phyloP scores from a whole-genome alignment of 2,329 filamentous ascomycete genomes.

The Phyllachora maydis region DNA sequence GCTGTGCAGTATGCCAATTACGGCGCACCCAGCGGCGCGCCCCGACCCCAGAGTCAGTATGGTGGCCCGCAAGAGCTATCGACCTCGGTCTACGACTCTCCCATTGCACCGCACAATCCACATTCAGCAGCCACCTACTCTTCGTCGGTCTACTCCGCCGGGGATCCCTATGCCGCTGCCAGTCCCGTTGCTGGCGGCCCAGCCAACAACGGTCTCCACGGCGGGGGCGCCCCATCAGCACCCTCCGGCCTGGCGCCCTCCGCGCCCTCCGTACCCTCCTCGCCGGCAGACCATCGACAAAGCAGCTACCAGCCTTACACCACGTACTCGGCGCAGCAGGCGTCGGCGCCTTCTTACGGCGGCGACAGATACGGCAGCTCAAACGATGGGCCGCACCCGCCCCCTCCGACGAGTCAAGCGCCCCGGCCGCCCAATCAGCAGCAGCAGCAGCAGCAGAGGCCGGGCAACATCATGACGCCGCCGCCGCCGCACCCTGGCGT shows the following conservation, averaged over 20 bases:
- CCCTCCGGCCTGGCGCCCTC: no score
- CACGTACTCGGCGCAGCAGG: constrained; percentile 11
- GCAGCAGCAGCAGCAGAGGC: constrained; percentile 6
- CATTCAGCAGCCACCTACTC: constrained; percentile 20
- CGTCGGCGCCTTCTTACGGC: constrained; percentile 10
- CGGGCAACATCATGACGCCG: constrained; percentile 15
- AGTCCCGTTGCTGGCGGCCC: constrained; percentile 9
- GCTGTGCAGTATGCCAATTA: constrained; percentile 25
- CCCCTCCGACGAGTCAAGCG: constrained; percentile 15
- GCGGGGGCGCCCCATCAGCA: no score
- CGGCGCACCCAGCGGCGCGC: no score
- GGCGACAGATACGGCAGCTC: constrained; percentile 11
- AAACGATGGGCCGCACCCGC: constrained; percentile 8
- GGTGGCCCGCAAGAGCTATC: constrained; percentile 52
- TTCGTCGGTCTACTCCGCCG: constrained; percentile 24
- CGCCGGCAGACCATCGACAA: constrained; percentile 6
- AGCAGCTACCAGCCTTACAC: constrained; percentile 17
- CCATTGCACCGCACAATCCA: constrained; percentile 33
- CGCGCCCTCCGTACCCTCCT: constrained; percentile 7
- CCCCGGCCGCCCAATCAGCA: constrained; percentile 12
- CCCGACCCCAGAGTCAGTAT: constrained; percentile 47
- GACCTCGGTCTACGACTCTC: constrained; percentile 59
- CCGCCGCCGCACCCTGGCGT: constrained; percentile 23
- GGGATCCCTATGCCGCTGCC: constrained; percentile 18
- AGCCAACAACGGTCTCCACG: no score